Conservation (phyloP, 2,329 filamentous ascomycete genomes). For the Hypoxylon sp. region DNA sequence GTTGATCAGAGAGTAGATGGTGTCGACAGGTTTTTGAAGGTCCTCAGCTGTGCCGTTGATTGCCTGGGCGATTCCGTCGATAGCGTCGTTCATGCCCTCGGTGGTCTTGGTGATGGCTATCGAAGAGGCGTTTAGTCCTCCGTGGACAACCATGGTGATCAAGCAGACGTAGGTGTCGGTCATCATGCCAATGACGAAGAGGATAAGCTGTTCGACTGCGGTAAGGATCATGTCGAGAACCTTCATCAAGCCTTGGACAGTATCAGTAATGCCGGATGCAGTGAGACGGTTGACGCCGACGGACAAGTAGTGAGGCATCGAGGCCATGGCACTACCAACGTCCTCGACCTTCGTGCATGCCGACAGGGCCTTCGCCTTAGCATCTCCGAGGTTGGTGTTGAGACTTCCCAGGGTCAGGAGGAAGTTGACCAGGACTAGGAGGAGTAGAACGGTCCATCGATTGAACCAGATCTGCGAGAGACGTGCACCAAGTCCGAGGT, state of each 20-base stretch:
- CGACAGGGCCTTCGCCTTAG: slow-evolving; percentile 83
- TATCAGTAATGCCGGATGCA: slow-evolving; percentile 81
- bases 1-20: slow-evolving; percentile 61
- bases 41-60: slow-evolving; percentile 64
- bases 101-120: slow-evolving; percentile 56
- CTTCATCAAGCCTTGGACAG: slow-evolving; percentile 82
- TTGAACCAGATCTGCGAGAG: slow-evolving; percentile 98
- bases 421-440: slow-evolving; percentile 85
- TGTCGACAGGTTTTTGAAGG: slow-evolving; percentile 67
- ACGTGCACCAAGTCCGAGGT: slow-evolving; percentile 88
- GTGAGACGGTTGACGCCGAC: slow-evolving; percentile 88
- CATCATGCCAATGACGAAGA: slow-evolving; percentile 93
- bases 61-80: slow-evolving; percentile 54
- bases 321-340: slow-evolving; percentile 93
- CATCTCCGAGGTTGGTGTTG: slow-evolving; percentile 78
- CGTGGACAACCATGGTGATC: slow-evolving; percentile 83
- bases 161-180: slow-evolving; percentile 92
- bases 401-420: slow-evolving; percentile 80
- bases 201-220: slow-evolving; percentile 85
- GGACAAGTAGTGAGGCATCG: slow-evolving; percentile 96
- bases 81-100: slow-evolving; percentile 64
- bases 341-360: slow-evolving; percentile 94
- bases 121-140: slow-evolving; percentile 76
- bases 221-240: slow-evolving; percentile 84
- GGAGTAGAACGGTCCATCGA: slow-evolving; percentile 90